Base-by-base conservation (phyloP, 192 early-diverging fungal species). In the Bifiguratus adelaidae region DNA sequence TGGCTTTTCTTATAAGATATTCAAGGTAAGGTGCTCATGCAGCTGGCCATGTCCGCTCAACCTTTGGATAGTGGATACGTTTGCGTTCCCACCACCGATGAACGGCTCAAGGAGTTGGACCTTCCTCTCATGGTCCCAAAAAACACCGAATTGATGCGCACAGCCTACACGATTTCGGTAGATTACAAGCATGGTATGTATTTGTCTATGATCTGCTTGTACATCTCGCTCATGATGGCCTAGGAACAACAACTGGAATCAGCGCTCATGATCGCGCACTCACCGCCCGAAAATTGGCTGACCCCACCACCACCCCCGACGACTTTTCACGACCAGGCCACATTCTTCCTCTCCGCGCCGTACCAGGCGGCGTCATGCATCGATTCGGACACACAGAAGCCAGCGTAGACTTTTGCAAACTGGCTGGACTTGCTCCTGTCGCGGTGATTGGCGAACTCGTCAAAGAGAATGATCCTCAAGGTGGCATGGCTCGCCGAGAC, bases 331-430 rank as follows among this genome's bases (percentile, higher is more conserved):
- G 90, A 29, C 96, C 94, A 0, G 96, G 96, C 1, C 96, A 99
- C 58, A 81, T 97, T 30, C 71, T 99, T 29, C 96, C 96, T 30
- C 68, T 99, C 42, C 78, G 89, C n/a, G 80, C 84, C 23, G 75
- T 76, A 7, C 70, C 73, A 15, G 83, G 83, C 32, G 94, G 94
- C 1, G 84, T 89, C 16, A 53, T 99, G 38, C 73, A 77, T 52
- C 81, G 96, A 7, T 74, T 86, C 6, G 96, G 96, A 0, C 96
- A 99, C 42, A 99, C 96, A 13, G 96, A 99, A 58, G 91, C 94
- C 1, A 77, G 78, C 0, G 68, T 95, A 7, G 86, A 99, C 61
- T 63, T 99, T 45, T 88, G 86, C 56, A 76, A 80, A 41, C 63
- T 99, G 47, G 81, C 92, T 0, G 85, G 85, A 0, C 69, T 88